Evolutionary conservation across 2,329 filamentous ascomycete species (phyloP).

Genomic region (Gyromitra esculenta): DNA sequence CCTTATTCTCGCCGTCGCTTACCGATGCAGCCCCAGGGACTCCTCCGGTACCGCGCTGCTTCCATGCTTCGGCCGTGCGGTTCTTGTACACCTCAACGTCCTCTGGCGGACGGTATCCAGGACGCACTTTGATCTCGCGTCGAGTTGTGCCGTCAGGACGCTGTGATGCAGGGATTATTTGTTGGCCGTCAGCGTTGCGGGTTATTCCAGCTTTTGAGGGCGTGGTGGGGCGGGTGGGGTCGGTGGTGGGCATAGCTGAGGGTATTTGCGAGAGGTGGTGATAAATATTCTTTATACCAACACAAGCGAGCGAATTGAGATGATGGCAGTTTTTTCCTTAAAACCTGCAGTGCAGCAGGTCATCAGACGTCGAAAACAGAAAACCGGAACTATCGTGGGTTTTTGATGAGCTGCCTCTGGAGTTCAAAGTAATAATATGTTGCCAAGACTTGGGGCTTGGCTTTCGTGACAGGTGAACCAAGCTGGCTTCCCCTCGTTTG

Average conservation of each 20-base stretch:
- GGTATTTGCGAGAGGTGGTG: neutral
- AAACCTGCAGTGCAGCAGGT: constrained; percentile 5
- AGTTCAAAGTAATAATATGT: constrained; percentile 23
- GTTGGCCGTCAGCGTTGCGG: constrained; percentile 77
- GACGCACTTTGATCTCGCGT: constrained; percentile 91
- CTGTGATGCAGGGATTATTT: constrained; percentile 86
- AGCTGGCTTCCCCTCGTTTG: constrained; percentile 8
- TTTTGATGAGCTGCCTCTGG: neutral
- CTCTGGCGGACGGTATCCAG: constrained; percentile 92
- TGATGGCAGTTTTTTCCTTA: neutral
- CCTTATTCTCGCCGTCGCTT: constrained; percentile 66
- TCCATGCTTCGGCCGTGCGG: constrained; percentile 84
- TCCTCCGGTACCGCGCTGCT: constrained; percentile 74
- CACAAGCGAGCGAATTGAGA: neutral
- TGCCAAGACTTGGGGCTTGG: constrained; percentile 31
- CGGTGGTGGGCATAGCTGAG: constrained; percentile 34
- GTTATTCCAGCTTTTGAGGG: constrained; percentile 77
- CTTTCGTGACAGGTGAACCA: neutral
- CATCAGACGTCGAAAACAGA: neutral
- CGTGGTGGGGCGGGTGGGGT: constrained; percentile 61
- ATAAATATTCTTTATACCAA: constrained; percentile 11
- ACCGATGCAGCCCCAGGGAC: constrained; percentile 77
- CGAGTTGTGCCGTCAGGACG: constrained; percentile 90
- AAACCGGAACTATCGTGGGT: neutral
- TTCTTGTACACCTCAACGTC: constrained; percentile 98